Evolutionary conservation across 306 rosid genomes (phyloP).

Genomic region (Sesbania bispinosa): DNA sequence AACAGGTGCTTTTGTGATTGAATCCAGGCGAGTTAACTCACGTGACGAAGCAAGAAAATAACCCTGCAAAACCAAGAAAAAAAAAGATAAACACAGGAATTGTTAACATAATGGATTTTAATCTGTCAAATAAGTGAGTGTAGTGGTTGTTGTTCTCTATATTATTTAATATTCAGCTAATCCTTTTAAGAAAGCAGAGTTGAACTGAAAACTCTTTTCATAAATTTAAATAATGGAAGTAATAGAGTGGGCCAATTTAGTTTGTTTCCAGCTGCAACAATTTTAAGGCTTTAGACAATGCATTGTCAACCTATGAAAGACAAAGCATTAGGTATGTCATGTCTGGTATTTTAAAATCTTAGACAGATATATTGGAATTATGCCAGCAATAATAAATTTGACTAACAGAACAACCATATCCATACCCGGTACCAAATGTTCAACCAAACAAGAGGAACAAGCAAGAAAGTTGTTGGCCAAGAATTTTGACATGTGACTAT

Average conservation of each 20-base stretch:
- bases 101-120: background rate
- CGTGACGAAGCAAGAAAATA: constrained; percentile 87
- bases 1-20: constrained; percentile 91
- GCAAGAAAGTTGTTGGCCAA: constrained; percentile 92
- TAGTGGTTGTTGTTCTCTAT: background rate
- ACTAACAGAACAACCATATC: background rate
- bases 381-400: background rate
- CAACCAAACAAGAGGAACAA: constrained; percentile 84
- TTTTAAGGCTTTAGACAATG: background rate
- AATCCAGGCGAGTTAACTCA: constrained; percentile 82
- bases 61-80: constrained; percentile 43
- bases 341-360: background rate
- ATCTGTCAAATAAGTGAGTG: background rate
- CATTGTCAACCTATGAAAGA: background rate
- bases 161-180: background rate
- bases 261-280: background rate
- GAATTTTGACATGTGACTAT: constrained; percentile 71
- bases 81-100: background rate
- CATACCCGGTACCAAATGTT: constrained; percentile 97
- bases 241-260: background rate
- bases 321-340: background rate
- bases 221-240: background rate
- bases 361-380: background rate
- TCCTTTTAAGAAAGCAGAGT: background rate
- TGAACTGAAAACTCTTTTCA: background rate